Conservation (phyloP, 768 basidiomycete genomes). For the Crucibulum laeve region DNA sequence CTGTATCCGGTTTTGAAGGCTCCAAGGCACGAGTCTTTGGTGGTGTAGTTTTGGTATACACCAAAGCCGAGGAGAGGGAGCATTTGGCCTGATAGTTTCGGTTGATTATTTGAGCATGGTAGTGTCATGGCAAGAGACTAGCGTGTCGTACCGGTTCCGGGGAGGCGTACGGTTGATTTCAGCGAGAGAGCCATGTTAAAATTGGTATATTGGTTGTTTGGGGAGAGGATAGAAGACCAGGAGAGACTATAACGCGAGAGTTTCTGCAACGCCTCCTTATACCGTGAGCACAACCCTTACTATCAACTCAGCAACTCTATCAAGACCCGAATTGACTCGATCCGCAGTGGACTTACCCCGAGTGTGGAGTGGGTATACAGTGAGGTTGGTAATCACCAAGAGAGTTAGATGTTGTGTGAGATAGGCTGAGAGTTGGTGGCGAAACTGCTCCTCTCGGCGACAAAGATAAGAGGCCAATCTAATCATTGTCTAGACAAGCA, state of each 20-base stretch:
- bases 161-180: constrained; percentile 16
- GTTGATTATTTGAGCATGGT: neutral
- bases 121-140: neutral
- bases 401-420: no score
- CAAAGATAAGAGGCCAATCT: neutral
- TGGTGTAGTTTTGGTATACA: constrained; percentile 53
- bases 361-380: no score
- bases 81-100: constrained; percentile 27
- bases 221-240: no score
- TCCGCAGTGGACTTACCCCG: no score
- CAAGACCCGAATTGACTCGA: no score
- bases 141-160: constrained; percentile 13
- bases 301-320: no score
- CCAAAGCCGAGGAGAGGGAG: constrained; percentile 61
- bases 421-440: no score
- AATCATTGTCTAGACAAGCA: neutral
- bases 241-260: no score
- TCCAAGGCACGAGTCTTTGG: constrained; percentile 43
- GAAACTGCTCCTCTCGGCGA: no score
- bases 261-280: no score
- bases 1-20: constrained; percentile 58
- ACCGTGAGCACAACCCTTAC: no score
- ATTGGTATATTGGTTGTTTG: neutral
- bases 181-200: constrained; percentile 7
- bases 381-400: no score